Base-by-base conservation (phyloP, 2,329 filamentous ascomycete genomes). In the Cladobotryum mycophilum region DNA sequence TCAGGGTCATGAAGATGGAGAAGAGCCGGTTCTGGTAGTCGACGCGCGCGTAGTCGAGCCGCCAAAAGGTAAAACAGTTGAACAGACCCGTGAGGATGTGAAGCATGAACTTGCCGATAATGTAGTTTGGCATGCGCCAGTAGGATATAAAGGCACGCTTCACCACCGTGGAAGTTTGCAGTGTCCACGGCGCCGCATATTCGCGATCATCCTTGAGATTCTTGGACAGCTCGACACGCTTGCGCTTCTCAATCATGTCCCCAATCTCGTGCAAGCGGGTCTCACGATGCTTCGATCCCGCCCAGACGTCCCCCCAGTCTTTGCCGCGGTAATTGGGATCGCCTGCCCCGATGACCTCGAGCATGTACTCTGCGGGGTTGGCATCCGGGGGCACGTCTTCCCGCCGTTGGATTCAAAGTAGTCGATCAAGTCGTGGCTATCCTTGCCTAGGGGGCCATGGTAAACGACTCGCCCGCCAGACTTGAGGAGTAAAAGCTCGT, bases 1-100 rank as follows among this genome's bases (percentile, higher is more conserved):
- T 88, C 4, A 91, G 73, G 0, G 85, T 86, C 76, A 89, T 83
- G 67, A 92, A 92, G 49, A 86, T 75, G 8, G 84, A 83, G 68
- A 92, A 91, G 8, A 91, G 75, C 7, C 85, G 76, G 43, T 82
- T 84, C 64, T 88, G 85, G 69, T 85, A 80, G 58, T 85, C 83
- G 52, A 83, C 77, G 1, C 71, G 70, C 2, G 76, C 72, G 45
- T 76, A 72, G 0, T 76, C 76, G 0, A 86, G 65, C 54, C 81
- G 74, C 73, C 77, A 88, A 61, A 88, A 88, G 0, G 84, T 86
- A 60, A 88, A 86, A 13, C 79, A 80, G 55, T 85, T 86, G 70
- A 88, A 87, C 15, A 86, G 72, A 3, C 80, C 82, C 0, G 79
- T 80, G 42, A 82, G 69, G 45, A 85, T 76, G 47, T 83, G 79